Base-by-base conservation (phyloP, 805 yeast species). In the Brettanomyces custersianus region DNA sequence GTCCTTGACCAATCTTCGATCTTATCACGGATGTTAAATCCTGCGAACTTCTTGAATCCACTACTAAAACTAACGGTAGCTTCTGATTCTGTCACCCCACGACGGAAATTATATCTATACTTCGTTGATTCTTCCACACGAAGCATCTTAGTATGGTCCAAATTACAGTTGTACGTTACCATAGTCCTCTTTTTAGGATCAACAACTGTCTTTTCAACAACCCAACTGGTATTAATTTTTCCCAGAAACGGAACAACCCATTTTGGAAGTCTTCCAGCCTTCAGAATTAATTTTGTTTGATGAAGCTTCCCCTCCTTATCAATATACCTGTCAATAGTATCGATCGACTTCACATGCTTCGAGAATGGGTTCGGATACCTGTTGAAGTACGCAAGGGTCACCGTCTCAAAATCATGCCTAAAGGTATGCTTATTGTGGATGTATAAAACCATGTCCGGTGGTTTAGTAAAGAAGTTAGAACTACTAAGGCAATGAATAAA, bases 1-100 rank as follows among this genome's bases (percentile, higher is more conserved):
- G 66, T 66, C 48, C 72, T 77, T 20, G 94, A 76, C 95, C 95
- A 86, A 23, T 66, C 65, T 57, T 88, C 97, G 35, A 88, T 83
- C 43, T 78, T 67, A 49, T 76, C 74, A 49, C 74, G 80, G 46
- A 88, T 65, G 2, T 83, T 81, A 39, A 63, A 60, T 4, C 66
- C 63, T 5, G 34, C 43, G 27, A 45, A 42, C 25, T 33, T 38
- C 20, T 37, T 38, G 48, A 86, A 77, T 29, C 83, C 83, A 21
- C 85, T 73, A 15, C 80, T 70, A 43, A 88, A 83, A 45, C 71
- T 73, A 15, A 85, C 95, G 11, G 52, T 49, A 6, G 50, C 48
- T 28, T 67, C 61, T 37, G 77, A 72, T 11, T 64, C 55, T 5
- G 80, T 83, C 5, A 49, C 45, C 19, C 43, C 40, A 2, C 35